Conservation (phyloP, 2,329 filamentous ascomycete species). For the Epichloe amarillans region DNA sequence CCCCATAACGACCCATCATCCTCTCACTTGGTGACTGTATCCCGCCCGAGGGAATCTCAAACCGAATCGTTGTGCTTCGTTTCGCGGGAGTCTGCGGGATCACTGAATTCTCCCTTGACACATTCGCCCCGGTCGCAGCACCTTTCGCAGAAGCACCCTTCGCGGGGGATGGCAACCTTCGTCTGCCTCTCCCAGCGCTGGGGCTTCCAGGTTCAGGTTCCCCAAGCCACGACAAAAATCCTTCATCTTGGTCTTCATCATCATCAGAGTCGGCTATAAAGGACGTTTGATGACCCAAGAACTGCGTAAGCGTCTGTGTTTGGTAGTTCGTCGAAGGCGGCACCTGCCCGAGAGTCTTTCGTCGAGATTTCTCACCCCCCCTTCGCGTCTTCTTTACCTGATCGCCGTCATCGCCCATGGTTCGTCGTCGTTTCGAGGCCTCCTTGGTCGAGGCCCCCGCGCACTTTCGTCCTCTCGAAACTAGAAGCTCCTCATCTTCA, state of each 20-base stretch:
- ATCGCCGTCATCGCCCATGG: conserved; percentile 3
- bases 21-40: conserved; percentile 27
- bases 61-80: conserved; percentile 12
- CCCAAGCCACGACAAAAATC: conserved; percentile 22
- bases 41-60: conserved; percentile 30
- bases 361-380: conserved; percentile 9
- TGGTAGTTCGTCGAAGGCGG: conserved; percentile 20
- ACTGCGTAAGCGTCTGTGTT: conserved; percentile 30
- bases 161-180: not conserved
- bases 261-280: conserved; percentile 27
- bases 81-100: conserved; percentile 30
- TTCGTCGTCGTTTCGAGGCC: not conserved
- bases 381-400: not conserved
- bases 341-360: conserved; percentile 20
- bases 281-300: conserved; percentile 15
- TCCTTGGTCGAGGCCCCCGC: not conserved
- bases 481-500: conserved; percentile 12
- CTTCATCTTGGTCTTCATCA: conserved; percentile 17
- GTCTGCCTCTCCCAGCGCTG: conserved; percentile 11
- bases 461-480: conserved; percentile 13
- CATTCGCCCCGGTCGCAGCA: not conserved
- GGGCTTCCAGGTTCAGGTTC: conserved; percentile 13
- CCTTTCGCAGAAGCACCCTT: not conserved
- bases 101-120: conserved; percentile 19
- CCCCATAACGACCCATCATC: conserved; percentile 26